Evolutionary conservation across 139 green algal species (phyloP).

Genomic region (Picochlorum sp.): DNA sequence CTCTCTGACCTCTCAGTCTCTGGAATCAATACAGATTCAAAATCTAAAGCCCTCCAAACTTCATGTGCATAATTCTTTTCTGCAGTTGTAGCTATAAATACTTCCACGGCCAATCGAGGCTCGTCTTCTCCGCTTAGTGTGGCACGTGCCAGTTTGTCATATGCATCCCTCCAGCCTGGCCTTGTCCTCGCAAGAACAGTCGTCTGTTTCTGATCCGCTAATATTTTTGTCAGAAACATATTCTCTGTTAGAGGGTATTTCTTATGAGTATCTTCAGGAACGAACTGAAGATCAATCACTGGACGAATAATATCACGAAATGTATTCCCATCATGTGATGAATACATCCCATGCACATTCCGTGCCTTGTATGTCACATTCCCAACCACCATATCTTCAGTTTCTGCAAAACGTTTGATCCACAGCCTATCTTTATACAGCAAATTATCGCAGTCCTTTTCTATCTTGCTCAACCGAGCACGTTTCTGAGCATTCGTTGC

Average conservation of each 20-base stretch:
- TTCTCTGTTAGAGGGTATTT: background rate
- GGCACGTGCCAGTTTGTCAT: constrained; percentile 19
- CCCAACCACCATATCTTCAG: background rate
- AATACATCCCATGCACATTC: background rate
- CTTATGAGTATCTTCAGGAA: background rate
- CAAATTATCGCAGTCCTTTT: background rate
- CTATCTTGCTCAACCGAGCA: background rate
- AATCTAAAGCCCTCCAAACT: constrained; percentile 76
- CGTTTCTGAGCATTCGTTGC: background rate
- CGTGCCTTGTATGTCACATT: background rate
- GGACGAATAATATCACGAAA: background rate
- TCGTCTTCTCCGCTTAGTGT: constrained; percentile 38
- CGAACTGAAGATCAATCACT: background rate
- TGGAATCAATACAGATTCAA: constrained; percentile 46
- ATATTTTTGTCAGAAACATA: constrained; percentile 3
- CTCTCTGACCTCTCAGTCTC: background rate
- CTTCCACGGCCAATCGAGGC: constrained; percentile 44
- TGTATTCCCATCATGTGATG: background rate
- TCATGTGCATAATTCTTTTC: constrained; percentile 76
- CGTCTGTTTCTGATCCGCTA: background rate
- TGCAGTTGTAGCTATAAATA: constrained; percentile 74
- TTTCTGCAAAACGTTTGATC: background rate
- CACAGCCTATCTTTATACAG: background rate
- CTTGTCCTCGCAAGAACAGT: background rate
- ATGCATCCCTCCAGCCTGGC: background rate